These are phyloP conservation scores for Epichloe sibirici DNA, from an alignment of 2,329 filamentous ascomycete species.

Conservation along the genomic window DNA sequence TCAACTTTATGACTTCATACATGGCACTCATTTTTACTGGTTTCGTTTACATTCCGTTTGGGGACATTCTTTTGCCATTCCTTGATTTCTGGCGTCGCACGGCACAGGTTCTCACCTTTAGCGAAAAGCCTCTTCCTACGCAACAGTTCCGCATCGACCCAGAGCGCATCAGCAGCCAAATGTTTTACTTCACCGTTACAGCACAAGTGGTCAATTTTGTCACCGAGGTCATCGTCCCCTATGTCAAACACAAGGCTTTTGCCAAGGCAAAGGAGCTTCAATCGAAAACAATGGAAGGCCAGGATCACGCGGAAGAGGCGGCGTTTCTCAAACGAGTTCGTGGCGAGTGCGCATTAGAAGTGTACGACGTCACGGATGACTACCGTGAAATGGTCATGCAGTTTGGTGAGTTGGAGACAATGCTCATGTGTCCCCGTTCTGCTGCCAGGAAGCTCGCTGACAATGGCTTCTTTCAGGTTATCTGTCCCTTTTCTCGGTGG, in stretches of 20 bases:
- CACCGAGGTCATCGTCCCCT: slow-evolving; percentile 76
- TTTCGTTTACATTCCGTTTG: slow-evolving; percentile 91
- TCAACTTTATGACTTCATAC: slow-evolving; percentile 96
- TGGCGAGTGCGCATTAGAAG: slow-evolving; percentile 66
- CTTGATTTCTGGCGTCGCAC: slow-evolving; percentile 69
- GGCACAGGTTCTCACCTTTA: slow-evolving; percentile 62
- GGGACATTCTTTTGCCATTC: slow-evolving; percentile 69
- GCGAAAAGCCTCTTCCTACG: slow-evolving; percentile 57
- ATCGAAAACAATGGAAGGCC: slow-evolving; percentile 39
- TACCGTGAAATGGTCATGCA: slow-evolving; percentile 90
- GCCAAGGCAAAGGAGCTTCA: slow-evolving; percentile 70
- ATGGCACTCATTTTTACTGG: slow-evolving; percentile 84
- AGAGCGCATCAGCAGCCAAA: slow-evolving; percentile 71
- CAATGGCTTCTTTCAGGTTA: slow-evolving; percentile 46
- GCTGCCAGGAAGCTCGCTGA: background rate
- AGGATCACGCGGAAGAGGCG: slow-evolving; percentile 66
- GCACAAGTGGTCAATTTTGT: slow-evolving; percentile 82
- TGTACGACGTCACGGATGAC: slow-evolving; percentile 83
- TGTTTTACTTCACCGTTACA: slow-evolving; percentile 93
- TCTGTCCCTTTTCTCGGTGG: slow-evolving; percentile 77
- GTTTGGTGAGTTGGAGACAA: slow-evolving; percentile 36
- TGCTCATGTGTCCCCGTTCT: background rate
- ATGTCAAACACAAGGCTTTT: slow-evolving; percentile 66
- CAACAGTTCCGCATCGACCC: slow-evolving; percentile 71
- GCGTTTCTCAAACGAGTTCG: slow-evolving; percentile 72